Evolutionary conservation across 352 stramenopile species (phyloP), one percentile per base, ranked within the genome.

Genomic region (Globisporangium viniferum): DNA sequence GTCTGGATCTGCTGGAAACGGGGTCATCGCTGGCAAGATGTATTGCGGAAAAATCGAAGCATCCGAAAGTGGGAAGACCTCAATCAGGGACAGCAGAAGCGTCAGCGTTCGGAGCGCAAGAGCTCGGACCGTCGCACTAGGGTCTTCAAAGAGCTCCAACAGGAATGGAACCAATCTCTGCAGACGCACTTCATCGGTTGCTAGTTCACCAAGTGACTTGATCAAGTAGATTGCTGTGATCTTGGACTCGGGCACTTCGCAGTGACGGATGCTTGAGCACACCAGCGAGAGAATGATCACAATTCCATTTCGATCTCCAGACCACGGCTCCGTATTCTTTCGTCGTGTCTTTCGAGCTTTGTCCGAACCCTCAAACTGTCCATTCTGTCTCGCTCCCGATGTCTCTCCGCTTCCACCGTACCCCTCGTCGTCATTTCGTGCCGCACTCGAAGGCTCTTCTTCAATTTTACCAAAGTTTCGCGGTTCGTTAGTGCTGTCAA

Each of bases 1-100:
- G 63, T 95, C 95, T 22, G 88, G 73, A 79, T 99, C 97, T 9
- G 80, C 92, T 31, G 95, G 90, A 33, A 98, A 86, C 51, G 89
- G 78, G 12, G 86, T 86, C 71, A 98, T 90, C 64, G 87, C 83
- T 55, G 95, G 98, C 48, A 99, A 91, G 27, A 99, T 94, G 74
- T 99, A 99, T 76, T 98, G 88, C 0, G 96, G 94, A 64, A 99
- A 99, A 2, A 99, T 90, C 39, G 95, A 94, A 1, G 96, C 92
- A 70, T 99, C 97, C 2, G 96, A 98, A 9, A 98, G 83, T 5
- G 95, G 93, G 67, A 99, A 97, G 0, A 73, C 88, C 62, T 93
- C 88, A n/a, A 99, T 85, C 22, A 95, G 72, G 33, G 83, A 90
- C 41, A 99, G 70, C 36, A 98, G 79, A 20, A 88, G 91, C 7